Evolutionary conservation across 192 early-diverging fungal genomes (phyloP), one percentile per base, ranked within the genome.

Genomic region (Kappamyces sp.): DNA sequence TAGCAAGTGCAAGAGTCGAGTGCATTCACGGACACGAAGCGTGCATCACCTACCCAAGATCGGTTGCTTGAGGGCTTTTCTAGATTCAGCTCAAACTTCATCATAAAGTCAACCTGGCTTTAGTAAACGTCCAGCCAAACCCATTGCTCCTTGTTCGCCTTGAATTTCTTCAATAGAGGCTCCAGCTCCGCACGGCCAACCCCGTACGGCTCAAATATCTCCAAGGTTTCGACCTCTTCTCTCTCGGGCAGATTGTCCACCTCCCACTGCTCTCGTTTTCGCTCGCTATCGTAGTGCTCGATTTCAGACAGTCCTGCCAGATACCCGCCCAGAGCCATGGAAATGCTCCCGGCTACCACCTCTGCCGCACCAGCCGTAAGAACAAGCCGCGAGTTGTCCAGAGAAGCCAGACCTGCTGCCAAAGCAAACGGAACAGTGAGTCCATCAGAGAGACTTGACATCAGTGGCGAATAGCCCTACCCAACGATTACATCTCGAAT

Each of bases 81-180:
- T 36, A 86, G 63, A 37, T 66, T 65, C 34, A 86, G 62, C 66
- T 87, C 82, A 65, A 84, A 82, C 49, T 78, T 73, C 85, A 87
- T 87, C 85, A 87, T 87, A 51, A 87, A 87, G 46, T 87, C 83
- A 32, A 87, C 80, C 74, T 78, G 83, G 49, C 74, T 68, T 46
- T 46, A 46, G 43, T 46, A 13, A 13, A 0, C n/a, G 9, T 46
- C 43, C 43, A 46, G 9, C 43, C n/a, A 12, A 13, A 12, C 60
- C 49, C 49, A 49, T n/a, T 38, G 47, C 34, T 40, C 69, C 15
- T 77, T 77, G 67, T 87, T 63, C 6, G 52, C 52, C 39, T 65
- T 62, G 43, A 87, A 69, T n/a, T 65, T 68, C 4, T 61, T 60
- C 41, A 86, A 64, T 34, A 86, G 36, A 13, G 85, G 85, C 13